Evolutionary conservation across 768 basidiomycete species (phyloP).

Genomic region (Clitopilus hobsonii): DNA sequence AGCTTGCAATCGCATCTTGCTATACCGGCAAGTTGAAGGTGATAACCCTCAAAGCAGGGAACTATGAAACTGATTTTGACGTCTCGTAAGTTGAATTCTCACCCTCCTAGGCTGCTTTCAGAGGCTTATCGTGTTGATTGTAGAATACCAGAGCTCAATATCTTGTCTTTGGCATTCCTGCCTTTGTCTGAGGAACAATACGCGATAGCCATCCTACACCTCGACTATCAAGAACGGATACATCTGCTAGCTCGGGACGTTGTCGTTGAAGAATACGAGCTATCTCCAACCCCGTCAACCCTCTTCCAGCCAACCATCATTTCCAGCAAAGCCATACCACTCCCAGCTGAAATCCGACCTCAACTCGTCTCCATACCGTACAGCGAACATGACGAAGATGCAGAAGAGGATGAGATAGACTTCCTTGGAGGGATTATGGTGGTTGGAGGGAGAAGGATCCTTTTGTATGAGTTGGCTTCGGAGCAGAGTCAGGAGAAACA

Average conservation of each 20-base stretch:
- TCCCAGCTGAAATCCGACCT: slow-evolving; percentile 33
- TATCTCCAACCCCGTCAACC: slow-evolving; percentile 42
- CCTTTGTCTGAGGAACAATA: slow-evolving; percentile 37
- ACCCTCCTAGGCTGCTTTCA: neutral
- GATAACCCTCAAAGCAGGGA: slow-evolving; percentile 51
- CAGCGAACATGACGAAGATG: slow-evolving; percentile 16
- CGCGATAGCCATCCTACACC: slow-evolving; percentile 61
- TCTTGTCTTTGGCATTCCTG: slow-evolving; percentile 66
- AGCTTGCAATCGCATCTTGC: slow-evolving; percentile 56
- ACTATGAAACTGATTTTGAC: slow-evolving; percentile 54
- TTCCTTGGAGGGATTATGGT: slow-evolving; percentile 70
- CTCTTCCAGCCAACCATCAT: slow-evolving; percentile 50
- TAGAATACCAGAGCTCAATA: slow-evolving; percentile 63
- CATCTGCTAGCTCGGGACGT: slow-evolving; percentile 62
- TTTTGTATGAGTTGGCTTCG: slow-evolving; percentile 56
- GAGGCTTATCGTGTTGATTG: slow-evolving; percentile 2
- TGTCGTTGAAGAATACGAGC: slow-evolving; percentile 40
- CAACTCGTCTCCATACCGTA: slow-evolving; percentile 37
- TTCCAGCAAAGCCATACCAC: slow-evolving; percentile 42
- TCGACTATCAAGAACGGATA: slow-evolving; percentile 58
- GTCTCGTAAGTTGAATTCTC: slow-evolving; percentile 43
- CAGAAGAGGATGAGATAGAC: slow-evolving; percentile 22
- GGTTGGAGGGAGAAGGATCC: slow-evolving; percentile 60
- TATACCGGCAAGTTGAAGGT: slow-evolving; percentile 71
- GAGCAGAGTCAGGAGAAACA: slow-evolving; percentile 45